phyloP scores from a whole-genome alignment of 2,329 filamentous ascomycete genomes.

The Canariomyces notabilis region DNA sequence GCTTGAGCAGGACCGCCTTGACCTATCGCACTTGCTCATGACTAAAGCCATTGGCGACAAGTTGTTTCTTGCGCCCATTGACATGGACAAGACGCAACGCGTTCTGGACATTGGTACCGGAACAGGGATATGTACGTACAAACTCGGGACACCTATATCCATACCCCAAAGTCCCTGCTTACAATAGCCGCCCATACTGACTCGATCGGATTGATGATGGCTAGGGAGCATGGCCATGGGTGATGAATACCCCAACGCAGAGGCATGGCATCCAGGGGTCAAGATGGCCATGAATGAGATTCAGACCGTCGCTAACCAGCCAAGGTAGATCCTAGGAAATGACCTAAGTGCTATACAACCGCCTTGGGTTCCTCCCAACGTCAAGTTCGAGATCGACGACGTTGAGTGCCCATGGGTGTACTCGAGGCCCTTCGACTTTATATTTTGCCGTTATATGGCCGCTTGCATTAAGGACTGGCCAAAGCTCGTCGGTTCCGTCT shows the following conservation, averaged over 20 bases:
- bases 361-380: conserved; percentile 29
- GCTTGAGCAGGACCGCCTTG: conserved; percentile 32
- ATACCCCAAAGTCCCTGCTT: neutral
- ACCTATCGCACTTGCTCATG: conserved; percentile 14
- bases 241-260: conserved; percentile 26
- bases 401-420: conserved; percentile 28
- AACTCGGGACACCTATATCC: neutral
- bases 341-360: conserved; percentile 31
- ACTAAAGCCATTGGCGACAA: conserved; percentile 2
- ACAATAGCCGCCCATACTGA: too few species aligned
- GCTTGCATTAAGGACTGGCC: conserved; percentile 33
- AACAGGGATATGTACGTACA: conserved; percentile 10
- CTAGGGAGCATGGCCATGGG: conserved; percentile 30
- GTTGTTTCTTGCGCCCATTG: conserved; percentile 10
- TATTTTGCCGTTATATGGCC: conserved; percentile 35
- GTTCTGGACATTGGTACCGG: conserved; percentile 12
- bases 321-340: conserved; percentile 29
- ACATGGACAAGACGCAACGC: conserved; percentile 10
- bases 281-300: conserved; percentile 31
- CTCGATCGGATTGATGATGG: too few species aligned
- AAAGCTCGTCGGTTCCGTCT: conserved; percentile 22
- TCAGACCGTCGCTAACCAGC: conserved; percentile 36
- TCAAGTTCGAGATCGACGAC: conserved; percentile 34
- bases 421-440: conserved; percentile 29
- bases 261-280: neutral